phyloP scores from a whole-genome alignment of 495 filamentous ascomycete genomes.

The Talaromyces borbonicus region DNA sequence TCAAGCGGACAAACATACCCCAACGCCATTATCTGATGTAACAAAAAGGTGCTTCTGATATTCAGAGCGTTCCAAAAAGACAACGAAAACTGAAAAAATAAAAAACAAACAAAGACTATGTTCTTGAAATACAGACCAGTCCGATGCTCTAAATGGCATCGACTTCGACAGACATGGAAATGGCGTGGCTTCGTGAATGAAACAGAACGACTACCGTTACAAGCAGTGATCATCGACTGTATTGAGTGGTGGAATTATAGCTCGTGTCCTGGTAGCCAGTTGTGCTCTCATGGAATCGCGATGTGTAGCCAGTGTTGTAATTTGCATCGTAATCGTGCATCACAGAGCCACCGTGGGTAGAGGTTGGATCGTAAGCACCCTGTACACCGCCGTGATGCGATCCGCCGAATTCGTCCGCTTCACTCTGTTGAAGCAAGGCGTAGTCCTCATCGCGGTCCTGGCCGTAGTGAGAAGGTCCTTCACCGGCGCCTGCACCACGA shows the following conservation, averaged over 20 bases:
- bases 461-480: constrained; percentile 20
- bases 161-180: constrained; percentile 2
- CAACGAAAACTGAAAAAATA: too few species aligned
- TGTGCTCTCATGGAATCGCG: constrained; percentile 21
- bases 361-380: constrained; percentile 32
- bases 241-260: constrained; percentile 1
- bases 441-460: constrained; percentile 38
- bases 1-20: too few species aligned
- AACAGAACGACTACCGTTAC: background rate
- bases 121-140: background rate
- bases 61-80: too few species aligned
- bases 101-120: too few species aligned
- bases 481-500: constrained; percentile 25
- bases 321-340: constrained; percentile 37
- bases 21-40: too few species aligned
- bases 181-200: constrained; percentile 7
- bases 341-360: constrained; percentile 18
- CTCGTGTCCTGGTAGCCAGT: constrained; percentile 5
- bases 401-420: constrained; percentile 32
- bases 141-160: background rate
- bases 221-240: background rate
- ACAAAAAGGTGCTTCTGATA: too few species aligned
- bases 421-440: constrained; percentile 36
- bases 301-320: constrained; percentile 37
- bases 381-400: constrained; percentile 27